Evolutionary conservation across 2,329 filamentous ascomycete species (phyloP).

Genomic region (Davidsoniella virescens): DNA sequence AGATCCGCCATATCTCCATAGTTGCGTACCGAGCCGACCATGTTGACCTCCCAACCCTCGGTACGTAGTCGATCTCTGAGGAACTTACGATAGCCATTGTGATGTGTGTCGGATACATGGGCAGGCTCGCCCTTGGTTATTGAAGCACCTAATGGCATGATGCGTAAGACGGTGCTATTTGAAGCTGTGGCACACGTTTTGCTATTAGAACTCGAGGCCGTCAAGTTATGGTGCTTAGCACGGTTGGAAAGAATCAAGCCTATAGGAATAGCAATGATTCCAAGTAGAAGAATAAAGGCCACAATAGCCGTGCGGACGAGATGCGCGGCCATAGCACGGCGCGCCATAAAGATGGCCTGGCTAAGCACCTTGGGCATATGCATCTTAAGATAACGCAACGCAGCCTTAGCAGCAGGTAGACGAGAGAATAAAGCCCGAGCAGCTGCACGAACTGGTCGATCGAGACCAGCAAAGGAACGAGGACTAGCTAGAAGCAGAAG

Average conservation of each 20-base stretch:
- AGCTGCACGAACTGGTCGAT: too few relatives aligned
- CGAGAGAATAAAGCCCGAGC: too few relatives aligned
- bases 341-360: background rate
- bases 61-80: constrained; percentile 19
- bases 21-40: constrained; percentile 24
- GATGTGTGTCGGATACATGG: background rate
- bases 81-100: constrained; percentile 23
- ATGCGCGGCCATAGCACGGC: background rate
- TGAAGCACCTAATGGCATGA: constrained; percentile 23
- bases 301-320: background rate
- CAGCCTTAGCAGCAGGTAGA: too few relatives aligned
- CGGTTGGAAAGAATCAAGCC: background rate
- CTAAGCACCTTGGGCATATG: background rate
- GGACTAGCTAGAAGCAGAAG: too few relatives aligned
- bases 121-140: constrained; percentile 21
- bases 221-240: background rate
- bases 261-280: background rate
- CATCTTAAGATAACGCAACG: too few relatives aligned
- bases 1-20: constrained; percentile 22
- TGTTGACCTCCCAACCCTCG: constrained; percentile 21
- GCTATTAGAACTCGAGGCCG: background rate
- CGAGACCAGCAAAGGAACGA: too few relatives aligned
- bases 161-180: constrained; percentile 14
- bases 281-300: background rate
- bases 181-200: background rate